Base-by-base conservation (phyloP, 2,329 filamentous ascomycete genomes). In the Laburnicola sp. region DNA sequence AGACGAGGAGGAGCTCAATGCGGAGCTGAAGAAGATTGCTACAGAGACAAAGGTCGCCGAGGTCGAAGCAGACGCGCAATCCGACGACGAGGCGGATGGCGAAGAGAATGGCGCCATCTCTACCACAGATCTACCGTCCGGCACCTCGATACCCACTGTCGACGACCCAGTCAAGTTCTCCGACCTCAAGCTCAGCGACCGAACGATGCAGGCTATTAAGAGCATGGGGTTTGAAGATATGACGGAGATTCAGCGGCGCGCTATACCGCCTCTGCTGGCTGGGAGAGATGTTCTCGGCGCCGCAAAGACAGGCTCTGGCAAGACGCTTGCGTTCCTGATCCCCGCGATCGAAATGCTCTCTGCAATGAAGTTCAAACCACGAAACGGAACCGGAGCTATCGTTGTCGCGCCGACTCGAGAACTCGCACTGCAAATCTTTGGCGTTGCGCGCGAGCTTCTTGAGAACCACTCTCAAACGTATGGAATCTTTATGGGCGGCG, bases 181-280 rank as follows among this genome's bases (percentile, higher is more conserved):
- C 30, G 88, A 97, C 59, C 79, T 99, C 57, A 89, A 89, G 48
- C 82, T 99, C 8, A 94, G 90, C 1, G 88, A 92, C 23, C 91
- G 89, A 75, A 97, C 91, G 0, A 88, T 92, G 81, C 85, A 88
- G 76, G 92, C 91, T 6, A 91, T 97, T 63, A 76, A 86, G 51
- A 89, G 88, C 58, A 97, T 99, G 93, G 89, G 89, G 10, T 97
- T 97, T 71, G 86, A 88, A 67, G 92, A 82, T 70, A 97, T 99
- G 92, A 97, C 94, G 0, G 89, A 94, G 72, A 97, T 97, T 61
- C 94, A 97, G 74, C 83, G 85, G 63, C 83, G 88, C 69, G 88
- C 87, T 9, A 96, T 97, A 49, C 92, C 93, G 3, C 91, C 92
- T 21, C 79, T 95, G 40, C 80, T 97, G 53, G 91, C 92, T 36